Conservation (phyloP, 805 yeast genomes). For the Brettanomyces anomalus region DNA sequence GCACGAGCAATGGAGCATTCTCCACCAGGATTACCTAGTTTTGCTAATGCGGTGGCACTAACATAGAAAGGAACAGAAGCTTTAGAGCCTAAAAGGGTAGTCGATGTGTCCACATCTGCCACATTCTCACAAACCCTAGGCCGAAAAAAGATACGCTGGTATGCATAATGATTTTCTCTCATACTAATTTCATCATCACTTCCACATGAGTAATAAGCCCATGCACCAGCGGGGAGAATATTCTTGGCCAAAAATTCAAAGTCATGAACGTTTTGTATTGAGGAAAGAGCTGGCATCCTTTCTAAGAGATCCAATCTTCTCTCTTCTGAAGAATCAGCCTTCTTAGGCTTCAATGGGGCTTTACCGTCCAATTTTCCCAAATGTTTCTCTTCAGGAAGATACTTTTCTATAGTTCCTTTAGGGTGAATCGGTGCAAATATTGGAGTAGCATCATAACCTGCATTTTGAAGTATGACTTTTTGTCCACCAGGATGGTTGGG, state of each 20-base stretch:
- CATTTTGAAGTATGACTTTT: constrained; percentile 32
- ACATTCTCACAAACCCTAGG: constrained; percentile 83
- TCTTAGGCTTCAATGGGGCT: constrained; percentile 26
- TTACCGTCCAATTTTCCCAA: constrained; percentile 40
- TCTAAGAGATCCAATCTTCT: constrained; percentile 33
- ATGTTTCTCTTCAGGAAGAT: constrained; percentile 48
- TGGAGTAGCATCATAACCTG: constrained; percentile 49
- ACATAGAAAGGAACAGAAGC: constrained; percentile 76
- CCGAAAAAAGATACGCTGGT: constrained; percentile 78
- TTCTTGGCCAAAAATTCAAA: constrained; percentile 81
- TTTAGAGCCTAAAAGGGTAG: constrained; percentile 67
- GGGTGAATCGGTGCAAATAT: constrained; percentile 89
- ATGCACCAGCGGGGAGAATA: constrained; percentile 68
- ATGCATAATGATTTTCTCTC: constrained; percentile 87
- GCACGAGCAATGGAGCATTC: constrained; percentile 79
- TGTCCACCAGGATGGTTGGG: constrained; percentile 46
- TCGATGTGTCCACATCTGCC: constrained; percentile 54
- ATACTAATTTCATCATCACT: constrained; percentile 88
- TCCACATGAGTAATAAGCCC: constrained; percentile 91
- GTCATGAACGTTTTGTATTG: constrained; percentile 71
- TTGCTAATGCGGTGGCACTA: constrained; percentile 88
- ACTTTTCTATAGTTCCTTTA: constrained; percentile 67
- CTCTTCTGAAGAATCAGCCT: constrained; percentile 31
- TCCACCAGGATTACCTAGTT: constrained; percentile 89
- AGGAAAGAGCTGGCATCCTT: constrained; percentile 59